phyloP scores from a whole-genome alignment of 2,329 filamentous ascomycete species.

The Mollisia scopiformis region DNA sequence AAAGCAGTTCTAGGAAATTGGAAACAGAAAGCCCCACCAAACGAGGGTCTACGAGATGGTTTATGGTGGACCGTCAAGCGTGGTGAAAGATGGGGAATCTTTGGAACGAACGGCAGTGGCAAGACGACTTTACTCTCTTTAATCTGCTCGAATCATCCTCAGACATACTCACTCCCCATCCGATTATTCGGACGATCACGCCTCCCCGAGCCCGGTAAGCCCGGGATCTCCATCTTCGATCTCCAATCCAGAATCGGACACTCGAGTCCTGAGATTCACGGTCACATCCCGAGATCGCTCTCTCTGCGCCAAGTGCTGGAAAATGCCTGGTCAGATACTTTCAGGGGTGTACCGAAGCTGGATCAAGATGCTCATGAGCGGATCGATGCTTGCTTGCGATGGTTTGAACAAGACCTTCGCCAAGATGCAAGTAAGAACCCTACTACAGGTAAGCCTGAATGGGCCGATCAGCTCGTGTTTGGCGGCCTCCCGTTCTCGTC shows the following conservation, averaged over 20 bases:
- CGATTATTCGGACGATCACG: conserved; percentile 82
- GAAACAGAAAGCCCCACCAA: conserved; percentile 55
- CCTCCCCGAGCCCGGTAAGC: conserved; percentile 67
- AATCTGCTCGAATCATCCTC: conserved; percentile 93
- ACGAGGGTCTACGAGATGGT: conserved; percentile 52
- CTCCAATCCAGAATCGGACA: conserved; percentile 89
- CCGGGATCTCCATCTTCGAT: conserved; percentile 88
- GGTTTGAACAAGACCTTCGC: conserved; percentile 81
- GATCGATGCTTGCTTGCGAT: conserved; percentile 71
- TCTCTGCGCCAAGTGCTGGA: conserved; percentile 76
- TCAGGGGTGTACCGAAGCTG: conserved; percentile 70
- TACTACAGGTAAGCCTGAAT: conserved; percentile 44
- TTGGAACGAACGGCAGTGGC: conserved; percentile 91
- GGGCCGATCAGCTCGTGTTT: conserved; percentile 71
- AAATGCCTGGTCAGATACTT: conserved; percentile 90
- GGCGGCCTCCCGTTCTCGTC: conserved; percentile 77
- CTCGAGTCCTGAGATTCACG: conserved; percentile 90
- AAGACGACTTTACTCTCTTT: conserved; percentile 94
- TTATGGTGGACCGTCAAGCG: conserved; percentile 82
- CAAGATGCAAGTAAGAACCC: conserved; percentile 26
- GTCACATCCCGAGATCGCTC: conserved; percentile 82
- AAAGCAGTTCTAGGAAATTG: conserved; percentile 83
- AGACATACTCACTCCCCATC: conserved; percentile 88
- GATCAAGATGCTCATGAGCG: conserved; percentile 56
- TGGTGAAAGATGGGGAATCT: conserved; percentile 88